Evolutionary conservation across 2,329 filamentous ascomycete species (phyloP).

Genomic region (Penicillium sp.): DNA sequence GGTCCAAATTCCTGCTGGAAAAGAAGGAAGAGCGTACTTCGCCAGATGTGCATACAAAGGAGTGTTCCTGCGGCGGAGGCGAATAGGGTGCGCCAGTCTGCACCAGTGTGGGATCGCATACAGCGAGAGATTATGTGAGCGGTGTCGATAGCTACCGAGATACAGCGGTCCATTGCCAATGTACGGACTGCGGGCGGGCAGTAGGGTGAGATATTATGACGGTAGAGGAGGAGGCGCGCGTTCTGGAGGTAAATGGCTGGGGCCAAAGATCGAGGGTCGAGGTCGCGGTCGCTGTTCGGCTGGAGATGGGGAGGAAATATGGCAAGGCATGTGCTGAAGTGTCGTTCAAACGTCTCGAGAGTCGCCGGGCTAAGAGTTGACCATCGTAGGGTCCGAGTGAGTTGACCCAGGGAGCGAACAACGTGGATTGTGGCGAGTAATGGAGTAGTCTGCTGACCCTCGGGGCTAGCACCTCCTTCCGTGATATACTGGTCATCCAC

Average conservation of each 20-base stretch:
- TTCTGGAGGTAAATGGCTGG: slow-evolving; percentile 80
- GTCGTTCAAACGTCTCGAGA: slow-evolving; percentile 77
- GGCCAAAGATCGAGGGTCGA: slow-evolving; percentile 75
- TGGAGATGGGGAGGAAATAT: slow-evolving; percentile 78
- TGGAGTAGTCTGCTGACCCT: slow-evolving; percentile 65
- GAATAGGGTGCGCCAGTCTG: slow-evolving; percentile 61
- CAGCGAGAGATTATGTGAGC: slow-evolving; percentile 73
- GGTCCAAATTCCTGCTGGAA: slow-evolving; percentile 73
- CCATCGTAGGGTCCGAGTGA: slow-evolving; percentile 72
- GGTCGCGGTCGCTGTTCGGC: slow-evolving; percentile 64
- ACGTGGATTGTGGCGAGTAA: slow-evolving; percentile 81
- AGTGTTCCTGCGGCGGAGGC: slow-evolving; percentile 73
- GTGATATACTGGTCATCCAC: slow-evolving; percentile 73
- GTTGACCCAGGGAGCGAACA: slow-evolving; percentile 73
- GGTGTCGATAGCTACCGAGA: slow-evolving; percentile 75
- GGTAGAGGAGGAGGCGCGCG: slow-evolving; percentile 80
- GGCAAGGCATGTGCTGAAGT: slow-evolving; percentile 75
- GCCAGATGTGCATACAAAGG: slow-evolving; percentile 83
- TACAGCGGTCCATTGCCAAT: slow-evolving; percentile 77
- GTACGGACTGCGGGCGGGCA: slow-evolving; percentile 69
- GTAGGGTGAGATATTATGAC: slow-evolving; percentile 80
- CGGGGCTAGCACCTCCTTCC: slow-evolving; percentile 51
- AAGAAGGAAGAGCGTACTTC: slow-evolving; percentile 79
- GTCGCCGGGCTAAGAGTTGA: slow-evolving; percentile 68
- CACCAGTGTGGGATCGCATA: slow-evolving; percentile 49